Percentiles rank a stretch among this genome's conserved stretches.
Evolutionary conservation across 352 stramenopile genomes (phyloP).

Genomic region (Phytophthora cajani): DNA sequence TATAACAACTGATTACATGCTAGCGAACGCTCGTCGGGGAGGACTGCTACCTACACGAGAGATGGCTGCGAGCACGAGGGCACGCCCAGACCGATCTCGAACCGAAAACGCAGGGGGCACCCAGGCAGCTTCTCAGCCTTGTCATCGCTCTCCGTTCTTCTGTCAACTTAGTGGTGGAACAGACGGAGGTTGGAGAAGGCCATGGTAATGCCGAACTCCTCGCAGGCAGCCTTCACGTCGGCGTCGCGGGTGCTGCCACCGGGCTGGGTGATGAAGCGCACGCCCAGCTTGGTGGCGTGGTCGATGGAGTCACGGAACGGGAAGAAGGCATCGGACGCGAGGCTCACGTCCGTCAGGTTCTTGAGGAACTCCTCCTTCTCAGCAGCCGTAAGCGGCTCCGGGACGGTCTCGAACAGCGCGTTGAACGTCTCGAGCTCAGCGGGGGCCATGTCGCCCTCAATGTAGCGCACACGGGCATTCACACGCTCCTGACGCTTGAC

Average conservation of each 20-base stretch:
- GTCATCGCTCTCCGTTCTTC: conserved; percentile 18
- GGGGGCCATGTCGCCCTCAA: conserved; percentile 98
- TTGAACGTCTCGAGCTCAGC: conserved; percentile 97
- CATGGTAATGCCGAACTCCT: conserved; percentile 99
- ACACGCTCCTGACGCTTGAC: conserved; percentile 99
- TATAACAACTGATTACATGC: conserved; percentile 31
- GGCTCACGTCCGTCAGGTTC: conserved; percentile 89
- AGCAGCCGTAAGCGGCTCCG: conserved; percentile 92
- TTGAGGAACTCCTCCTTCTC: conserved; percentile 97
- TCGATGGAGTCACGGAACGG: conserved; percentile 99
- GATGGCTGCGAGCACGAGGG: conserved; percentile 16
- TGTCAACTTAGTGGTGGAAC: conserved; percentile 98
- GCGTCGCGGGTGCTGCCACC: conserved; percentile 83
- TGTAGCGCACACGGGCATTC: conserved; percentile 99
- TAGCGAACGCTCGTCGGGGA: conserved; percentile 22
- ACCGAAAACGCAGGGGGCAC: conserved; percentile 14
- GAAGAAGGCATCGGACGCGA: conserved; percentile 99
- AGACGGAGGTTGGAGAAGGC: conserved; percentile 98
- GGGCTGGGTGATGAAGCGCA: conserved; percentile 98
- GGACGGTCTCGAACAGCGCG: conserved; percentile 94
- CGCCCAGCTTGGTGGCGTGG: conserved; percentile 95
- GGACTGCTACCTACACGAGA: conserved; percentile 26
- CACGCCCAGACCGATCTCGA: conserved; percentile 21
- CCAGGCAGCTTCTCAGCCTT: conserved; percentile 13
- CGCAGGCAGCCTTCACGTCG: conserved; percentile 95